Conservation (phyloP, 192 early-diverging fungal genomes). For the Umbelopsis vinacea region DNA sequence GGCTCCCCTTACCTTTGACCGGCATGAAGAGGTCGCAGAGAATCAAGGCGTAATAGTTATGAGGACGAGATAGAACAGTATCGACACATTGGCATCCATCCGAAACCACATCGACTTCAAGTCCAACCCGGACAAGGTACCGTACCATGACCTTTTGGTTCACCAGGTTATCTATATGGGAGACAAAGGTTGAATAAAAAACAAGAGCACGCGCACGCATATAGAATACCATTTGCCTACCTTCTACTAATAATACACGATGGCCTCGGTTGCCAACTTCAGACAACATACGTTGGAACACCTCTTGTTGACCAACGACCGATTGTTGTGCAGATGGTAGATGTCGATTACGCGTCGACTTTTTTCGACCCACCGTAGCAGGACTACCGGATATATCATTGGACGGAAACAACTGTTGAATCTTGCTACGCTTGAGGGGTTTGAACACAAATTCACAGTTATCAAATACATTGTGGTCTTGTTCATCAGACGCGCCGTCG, state of each 20-base stretch:
- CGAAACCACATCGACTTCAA: constrained; percentile 48
- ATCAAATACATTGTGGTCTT: constrained; percentile 36
- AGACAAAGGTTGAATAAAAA: too few relatives aligned
- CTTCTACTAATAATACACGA: constrained; percentile 57
- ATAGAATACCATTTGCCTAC: too few relatives aligned
- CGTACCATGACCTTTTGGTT: constrained; percentile 60
- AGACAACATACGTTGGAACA: constrained; percentile 55
- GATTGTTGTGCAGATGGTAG: constrained; percentile 42
- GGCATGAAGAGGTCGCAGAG: constrained; percentile 66
- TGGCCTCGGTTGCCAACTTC: constrained; percentile 53
- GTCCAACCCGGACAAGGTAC: constrained; percentile 53
- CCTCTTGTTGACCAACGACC: constrained; percentile 52
- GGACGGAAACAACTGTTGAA: constrained; percentile 18
- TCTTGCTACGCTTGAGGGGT: constrained; percentile 55
- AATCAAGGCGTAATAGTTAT: constrained; percentile 51
- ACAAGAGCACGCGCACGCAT: too few relatives aligned
- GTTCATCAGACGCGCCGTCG: constrained; percentile 45
- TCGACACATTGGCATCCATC: constrained; percentile 55
- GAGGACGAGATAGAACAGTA: constrained; percentile 46
- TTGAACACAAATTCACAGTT: constrained; percentile 61
- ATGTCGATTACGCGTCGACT: not conserved
- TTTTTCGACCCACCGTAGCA: not conserved
- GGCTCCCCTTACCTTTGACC: constrained; percentile 56
- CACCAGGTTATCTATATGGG: constrained; percentile 51
- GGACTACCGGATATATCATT: not conserved